phyloP scores from a whole-genome alignment of 345 rosid genomes.

The Lepidium aucheri region DNA sequence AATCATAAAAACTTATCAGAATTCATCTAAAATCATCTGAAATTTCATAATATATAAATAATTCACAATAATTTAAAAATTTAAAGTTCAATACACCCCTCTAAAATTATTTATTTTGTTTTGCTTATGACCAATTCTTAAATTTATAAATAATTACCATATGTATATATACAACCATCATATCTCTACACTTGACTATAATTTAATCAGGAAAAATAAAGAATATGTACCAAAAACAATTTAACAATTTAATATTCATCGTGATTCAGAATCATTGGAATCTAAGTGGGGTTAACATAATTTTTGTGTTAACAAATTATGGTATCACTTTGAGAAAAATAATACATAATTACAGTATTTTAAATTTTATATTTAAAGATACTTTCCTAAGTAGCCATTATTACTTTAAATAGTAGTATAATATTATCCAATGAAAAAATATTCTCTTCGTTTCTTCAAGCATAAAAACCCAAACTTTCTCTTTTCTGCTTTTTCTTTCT shows the following conservation, averaged over 20 bases:
- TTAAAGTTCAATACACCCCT: too few species aligned
- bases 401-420: background rate
- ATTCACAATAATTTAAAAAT: too few species aligned
- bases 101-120: too few species aligned
- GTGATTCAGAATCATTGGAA: slow-evolving; percentile 5
- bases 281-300: slow-evolving; percentile 2
- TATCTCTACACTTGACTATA: background rate
- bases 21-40: too few species aligned
- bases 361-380: background rate
- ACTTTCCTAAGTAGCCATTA: background rate
- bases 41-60: too few species aligned
- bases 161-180: too few species aligned
- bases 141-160: too few species aligned
- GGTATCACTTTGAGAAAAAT: too few species aligned
- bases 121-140: too few species aligned
- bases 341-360: too few species aligned
- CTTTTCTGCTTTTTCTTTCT: background rate
- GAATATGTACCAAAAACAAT: background rate
- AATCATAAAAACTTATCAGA: too few species aligned
- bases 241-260: background rate
- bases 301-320: too few species aligned
- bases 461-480: slow-evolving; percentile 6
- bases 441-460: background rate
- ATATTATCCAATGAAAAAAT: background rate
- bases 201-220: background rate